Evolutionary conservation across 1,284 basidiomycete species (phyloP).

Genomic region (Baeospora myosura): DNA sequence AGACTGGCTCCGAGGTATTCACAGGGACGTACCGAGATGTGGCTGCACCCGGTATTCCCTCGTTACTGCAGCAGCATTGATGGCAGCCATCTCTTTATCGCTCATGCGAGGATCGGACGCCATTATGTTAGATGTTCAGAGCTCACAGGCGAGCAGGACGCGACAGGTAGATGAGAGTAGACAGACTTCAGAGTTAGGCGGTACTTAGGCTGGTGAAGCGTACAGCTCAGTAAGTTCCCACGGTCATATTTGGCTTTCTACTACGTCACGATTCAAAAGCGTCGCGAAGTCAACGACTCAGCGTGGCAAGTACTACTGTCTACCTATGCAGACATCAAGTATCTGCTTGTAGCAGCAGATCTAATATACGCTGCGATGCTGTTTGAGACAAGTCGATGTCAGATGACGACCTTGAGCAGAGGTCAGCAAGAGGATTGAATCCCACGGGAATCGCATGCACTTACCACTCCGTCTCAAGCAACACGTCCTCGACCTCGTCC

Average conservation of each 20-base stretch:
- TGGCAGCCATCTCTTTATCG: slow-evolving; percentile 71
- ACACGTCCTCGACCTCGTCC: slow-evolving; percentile 65
- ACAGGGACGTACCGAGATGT: slow-evolving; percentile 66
- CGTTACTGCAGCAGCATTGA: slow-evolving; percentile 85
- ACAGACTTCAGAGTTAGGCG: too few relatives aligned
- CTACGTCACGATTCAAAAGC: too few relatives aligned
- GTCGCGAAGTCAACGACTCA: too few relatives aligned
- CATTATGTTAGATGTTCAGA: slow-evolving; percentile 32
- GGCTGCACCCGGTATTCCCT: slow-evolving; percentile 81
- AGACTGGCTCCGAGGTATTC: slow-evolving; percentile 3
- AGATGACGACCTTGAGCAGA: slow-evolving; percentile 32
- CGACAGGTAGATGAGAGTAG: neutral
- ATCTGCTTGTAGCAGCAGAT: slow-evolving; percentile 14
- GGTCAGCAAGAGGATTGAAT: slow-evolving; percentile 1
- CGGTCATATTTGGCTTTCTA: too few relatives aligned
- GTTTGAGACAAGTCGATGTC: slow-evolving; percentile 26
- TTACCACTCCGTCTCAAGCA: slow-evolving; percentile 82
- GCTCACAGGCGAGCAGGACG: neutral
- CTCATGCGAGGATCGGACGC: slow-evolving; percentile 52
- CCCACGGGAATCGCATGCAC: slow-evolving; percentile 14
- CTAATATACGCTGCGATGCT: slow-evolving; percentile 22
- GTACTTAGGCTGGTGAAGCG: too few relatives aligned
- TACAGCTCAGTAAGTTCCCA: too few relatives aligned
- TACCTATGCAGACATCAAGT: slow-evolving; percentile 2
- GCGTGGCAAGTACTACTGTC: too few relatives aligned